Evolutionary conservation across 1,284 basidiomycete genomes (phyloP), one percentile per base, ranked within the genome.

Genomic region (Xanthoconium separans): DNA sequence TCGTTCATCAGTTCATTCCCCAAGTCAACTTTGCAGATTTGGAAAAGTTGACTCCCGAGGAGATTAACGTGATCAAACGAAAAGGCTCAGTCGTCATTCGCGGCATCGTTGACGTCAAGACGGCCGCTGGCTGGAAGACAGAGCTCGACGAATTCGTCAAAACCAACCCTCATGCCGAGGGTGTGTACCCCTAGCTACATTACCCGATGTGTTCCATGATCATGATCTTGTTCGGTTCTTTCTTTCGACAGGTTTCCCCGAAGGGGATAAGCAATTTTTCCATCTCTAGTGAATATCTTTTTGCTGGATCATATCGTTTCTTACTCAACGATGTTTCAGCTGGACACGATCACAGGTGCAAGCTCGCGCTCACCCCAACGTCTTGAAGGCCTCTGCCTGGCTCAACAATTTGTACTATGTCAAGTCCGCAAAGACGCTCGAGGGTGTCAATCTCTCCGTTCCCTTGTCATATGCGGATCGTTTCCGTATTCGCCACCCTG

Each of bases 401-500:
- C 71, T 89, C 29, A 89, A 87, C 69, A 79, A 81, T 24, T 69
- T 88, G 30, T 89, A 87, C 61, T 79, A 81, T 50, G 60, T 69
- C 37, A 75, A 76, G 49, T 66, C 73, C 4, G 68, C 71, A 39
- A 56, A 62, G 49, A 51, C 61, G 53, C 60, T 77, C 2, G 76
- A 81, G 13, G 79, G 81, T 16, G 85, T 92, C 16, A 85, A 89
- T 53, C 75, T 92, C 33, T 73, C 76, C 4, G 80, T 81, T 2
- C 86, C 91, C 9, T 74, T 95, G 48, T 81, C 75, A 27, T 95
- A 95, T 60, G 89, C 86, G 0, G 93, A 95, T 69, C 78, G 93
- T 20, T 85, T 95, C 67, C 80, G 91, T 7, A 92, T 95, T 57
- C 81, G 93, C 30, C 84, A 85, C 56, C 87, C 92, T 0, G 91